A percentile compares a stretch with the other conserved stretches of the same genome.
Conservation (phyloP, 495 filamentous ascomycete genomes). For the Hyphodiscus hymeniophilus region DNA sequence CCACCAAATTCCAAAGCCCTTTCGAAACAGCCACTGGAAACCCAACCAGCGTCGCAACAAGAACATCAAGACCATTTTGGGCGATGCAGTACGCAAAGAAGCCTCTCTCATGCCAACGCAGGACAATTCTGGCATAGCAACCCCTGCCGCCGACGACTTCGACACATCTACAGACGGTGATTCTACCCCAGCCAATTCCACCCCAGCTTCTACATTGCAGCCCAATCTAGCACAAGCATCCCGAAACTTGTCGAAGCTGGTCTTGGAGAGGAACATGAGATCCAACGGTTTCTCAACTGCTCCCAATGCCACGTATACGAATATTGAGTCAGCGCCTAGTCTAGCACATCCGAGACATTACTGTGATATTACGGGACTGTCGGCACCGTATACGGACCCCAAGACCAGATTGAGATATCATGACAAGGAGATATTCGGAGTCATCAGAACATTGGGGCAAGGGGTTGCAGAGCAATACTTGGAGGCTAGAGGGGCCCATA, state of each 20-base stretch:
- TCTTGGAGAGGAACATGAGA: conserved; percentile 58
- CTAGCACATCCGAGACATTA: conserved; percentile 72
- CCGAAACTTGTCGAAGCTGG: conserved; percentile 73
- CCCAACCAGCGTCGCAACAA: conserved; percentile 94
- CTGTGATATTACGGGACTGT: conserved; percentile 89
- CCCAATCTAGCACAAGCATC: conserved; percentile 77
- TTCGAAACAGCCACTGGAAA: conserved; percentile 83
- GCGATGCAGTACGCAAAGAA: conserved; percentile 80
- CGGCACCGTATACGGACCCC: conserved; percentile 83
- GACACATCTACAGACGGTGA: conserved; percentile 47
- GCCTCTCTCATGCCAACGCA: conserved; percentile 73
- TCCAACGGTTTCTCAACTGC: conserved; percentile 28
- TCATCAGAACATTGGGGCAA: conserved; percentile 66
- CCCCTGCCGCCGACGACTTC: conserved; percentile 49
- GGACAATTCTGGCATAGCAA: conserved; percentile 70
- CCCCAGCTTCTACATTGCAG: conserved; percentile 31
- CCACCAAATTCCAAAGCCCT: conserved; percentile 68
- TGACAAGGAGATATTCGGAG: conserved; percentile 78
- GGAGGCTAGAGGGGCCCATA: conserved; percentile 83
- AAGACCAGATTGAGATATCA: conserved; percentile 89
- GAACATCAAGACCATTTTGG: conserved; percentile 92
- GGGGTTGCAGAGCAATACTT: conserved; percentile 79
- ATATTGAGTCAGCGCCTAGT: conserved; percentile 86
- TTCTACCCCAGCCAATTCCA: conserved; percentile 50
- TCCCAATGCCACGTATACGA: conserved; percentile 82